Evolutionary conservation across 257 asterid species (phyloP), one percentile per base, ranked within the genome.

Genomic region (Sherardia arvensis): DNA sequence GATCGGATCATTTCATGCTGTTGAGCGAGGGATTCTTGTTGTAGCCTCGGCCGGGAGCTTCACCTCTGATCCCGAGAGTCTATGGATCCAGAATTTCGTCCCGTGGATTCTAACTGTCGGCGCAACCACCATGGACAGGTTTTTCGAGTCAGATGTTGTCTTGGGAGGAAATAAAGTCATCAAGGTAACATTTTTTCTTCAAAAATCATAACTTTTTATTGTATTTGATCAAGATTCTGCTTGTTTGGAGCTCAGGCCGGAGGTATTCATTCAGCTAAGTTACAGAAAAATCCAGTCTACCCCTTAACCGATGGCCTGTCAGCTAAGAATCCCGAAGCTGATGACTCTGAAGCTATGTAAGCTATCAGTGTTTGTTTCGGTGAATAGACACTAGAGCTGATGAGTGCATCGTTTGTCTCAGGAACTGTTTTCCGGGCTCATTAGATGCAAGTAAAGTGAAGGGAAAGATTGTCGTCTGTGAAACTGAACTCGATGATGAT

Each of bases 41-140:
- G 81, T 69, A 0, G 85, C 92, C 78, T 81, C 97, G 0, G 95
- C 90, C 0, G 97, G 94, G 12, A 85, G 85, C 34, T 77, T 69
- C 10, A n/a, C 12, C 12, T 49, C 26, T 11, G 61, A 56, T 63
- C 94, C 88, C 1, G 26, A 25, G 18, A 23, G 17, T 14, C 85
- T 18, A 8, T 82, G 55, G 0, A 84, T 82, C 6, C 78, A 67
- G 66, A 91, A 91, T 45, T 73, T 69, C 4, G 96, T 94, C 47
- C 98, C 98, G 3, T 91, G 98, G 98, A 81, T 91, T 55, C 67
- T 91, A 17, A 83, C 98, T 3, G 95, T 91, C 21, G 94, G 90
- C 7, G 96, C 95, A 21, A 81, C 95, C 29, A 83, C 95, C 6
- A 80, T 86, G 4, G 96, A 88, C 49, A 94, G 98, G 7, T 87